Evolutionary conservation across 192 early-diverging fungal species (phyloP).

Genomic region (Umbelopsis sp.): DNA sequence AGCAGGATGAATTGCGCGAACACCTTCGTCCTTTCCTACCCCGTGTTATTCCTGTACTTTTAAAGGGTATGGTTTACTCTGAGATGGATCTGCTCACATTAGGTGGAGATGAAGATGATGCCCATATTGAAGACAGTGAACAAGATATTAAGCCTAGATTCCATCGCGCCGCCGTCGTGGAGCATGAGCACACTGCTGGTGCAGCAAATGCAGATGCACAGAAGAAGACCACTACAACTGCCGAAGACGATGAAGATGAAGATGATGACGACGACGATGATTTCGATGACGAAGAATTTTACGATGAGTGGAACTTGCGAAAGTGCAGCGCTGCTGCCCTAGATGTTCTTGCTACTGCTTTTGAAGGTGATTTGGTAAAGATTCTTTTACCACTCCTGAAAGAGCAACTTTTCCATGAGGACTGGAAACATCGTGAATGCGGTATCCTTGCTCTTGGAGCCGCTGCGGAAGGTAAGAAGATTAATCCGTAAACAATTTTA

Average conservation of each 20-base stretch:
- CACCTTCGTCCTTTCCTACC: slow-evolving; percentile 68
- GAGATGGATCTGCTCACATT: slow-evolving; percentile 86
- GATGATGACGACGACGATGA: slow-evolving; percentile 84
- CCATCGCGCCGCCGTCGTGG: slow-evolving; percentile 82
- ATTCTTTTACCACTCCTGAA: slow-evolving; percentile 87
- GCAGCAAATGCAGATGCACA: slow-evolving; percentile 25
- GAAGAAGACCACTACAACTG: slow-evolving; percentile 3
- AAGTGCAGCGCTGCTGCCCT: slow-evolving; percentile 98
- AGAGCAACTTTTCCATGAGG: slow-evolving; percentile 74
- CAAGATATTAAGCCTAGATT: slow-evolving; percentile 96
- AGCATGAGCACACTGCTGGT: slow-evolving; percentile 57
- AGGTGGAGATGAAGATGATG: slow-evolving; percentile 83
- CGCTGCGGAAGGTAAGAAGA: slow-evolving; percentile 80
- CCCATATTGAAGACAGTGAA: slow-evolving; percentile 81
- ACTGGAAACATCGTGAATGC: slow-evolving; percentile 93
- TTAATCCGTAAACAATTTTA: background rate
- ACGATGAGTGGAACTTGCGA: slow-evolving; percentile 95
- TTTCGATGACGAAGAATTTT: slow-evolving; percentile 84
- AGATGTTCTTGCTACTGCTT: slow-evolving; percentile 91
- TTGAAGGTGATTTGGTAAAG: slow-evolving; percentile 81
- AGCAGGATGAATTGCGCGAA: slow-evolving; percentile 82
- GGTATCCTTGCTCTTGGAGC: slow-evolving; percentile 98
- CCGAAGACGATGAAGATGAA: slow-evolving; percentile 72
- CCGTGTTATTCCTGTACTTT: slow-evolving; percentile 88
- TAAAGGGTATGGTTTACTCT: slow-evolving; percentile 96